These are phyloP conservation scores for Annona squamosa DNA, from an alignment of 164 flowering plant genomes.

Conservation along the genomic window DNA sequence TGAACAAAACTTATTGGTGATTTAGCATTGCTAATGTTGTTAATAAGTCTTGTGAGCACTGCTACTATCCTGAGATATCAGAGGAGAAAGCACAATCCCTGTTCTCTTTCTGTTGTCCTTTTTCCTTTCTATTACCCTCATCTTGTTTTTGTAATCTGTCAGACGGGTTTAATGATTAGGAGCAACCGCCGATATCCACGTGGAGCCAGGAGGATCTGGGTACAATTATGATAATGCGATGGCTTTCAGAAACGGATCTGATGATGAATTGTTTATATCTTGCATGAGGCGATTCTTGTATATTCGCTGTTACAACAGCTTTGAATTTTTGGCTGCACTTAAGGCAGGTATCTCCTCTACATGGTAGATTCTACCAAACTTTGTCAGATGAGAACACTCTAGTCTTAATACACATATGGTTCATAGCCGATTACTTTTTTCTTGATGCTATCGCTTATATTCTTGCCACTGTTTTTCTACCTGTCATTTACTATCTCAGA, in stretches of 20 bases:
- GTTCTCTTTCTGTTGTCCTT: neutral
- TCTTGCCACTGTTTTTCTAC: no score
- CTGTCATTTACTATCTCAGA: no score
- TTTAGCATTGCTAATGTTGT: no score
- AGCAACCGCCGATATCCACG: conserved; percentile 1
- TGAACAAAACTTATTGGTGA: no score
- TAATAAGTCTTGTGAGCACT: no score
- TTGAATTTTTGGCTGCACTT: conserved; percentile 65
- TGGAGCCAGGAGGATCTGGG: conserved; percentile 5
- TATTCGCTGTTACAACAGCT: conserved; percentile 57
- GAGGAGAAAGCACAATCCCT: no score
- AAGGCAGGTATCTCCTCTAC: conserved; percentile 40
- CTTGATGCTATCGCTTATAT: no score
- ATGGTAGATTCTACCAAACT: neutral
- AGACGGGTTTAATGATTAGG: conserved; percentile 12
- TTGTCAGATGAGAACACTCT: neutral
- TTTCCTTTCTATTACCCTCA: neutral
- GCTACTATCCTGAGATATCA: no score
- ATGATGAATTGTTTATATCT: conserved; percentile 39
- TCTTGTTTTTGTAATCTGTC: neutral
- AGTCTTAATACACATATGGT: no score
- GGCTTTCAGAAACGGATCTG: conserved; percentile 9
- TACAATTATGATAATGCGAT: conserved; percentile 1
- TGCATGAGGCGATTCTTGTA: conserved; percentile 73
- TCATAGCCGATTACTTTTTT: no score